Evolutionary conservation across 2,329 filamentous ascomycete species (phyloP), one percentile per base, ranked within the genome.

Genomic region (Xylaria sp.): DNA sequence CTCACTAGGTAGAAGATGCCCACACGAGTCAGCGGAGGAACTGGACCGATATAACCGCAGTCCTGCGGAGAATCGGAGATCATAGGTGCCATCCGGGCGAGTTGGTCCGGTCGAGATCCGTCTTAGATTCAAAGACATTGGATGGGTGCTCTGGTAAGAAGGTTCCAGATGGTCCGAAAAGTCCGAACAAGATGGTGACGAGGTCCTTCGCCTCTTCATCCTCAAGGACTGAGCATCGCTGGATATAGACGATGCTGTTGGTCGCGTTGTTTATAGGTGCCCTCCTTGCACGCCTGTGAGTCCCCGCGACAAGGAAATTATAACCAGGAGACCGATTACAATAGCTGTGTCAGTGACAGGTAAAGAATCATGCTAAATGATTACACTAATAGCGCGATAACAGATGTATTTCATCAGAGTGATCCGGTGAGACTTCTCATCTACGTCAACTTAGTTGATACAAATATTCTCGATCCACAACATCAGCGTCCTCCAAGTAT

Each of bases 401-500:
- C 71, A 72, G 31, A 69, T 69, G 29, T 69, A 51, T 9, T 65
- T 64, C 66, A 69, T 68, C 36, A 71, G 10, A 25, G 45, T 49
- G 25, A 27, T 27, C 15, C 69, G 63, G 31, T 65, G 61, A 29
- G 36, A 62, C 20, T 65, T 67, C 49, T 71, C 71, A 33, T 59
- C 60, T 6, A 47, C 20, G 33, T 68, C 67, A 13, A 20, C 11
- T 70, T 71, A 47, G 63, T 71, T 63, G 47, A 67, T 60, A 33
- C 67, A 69, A 11, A 72, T 47, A 11, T 56, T 65, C 44, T 72
- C 69, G n/a, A 71, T 65, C 69, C 69, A 72, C 56, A 70, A 45
- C 42, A 63, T 45, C 1, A 56, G 53, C 2, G 65, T 49, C 44
- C 49, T 56, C 59, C 63, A 59, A 33, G 39, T 29, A 25, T 60